Conservation (phyloP, 2,329 filamentous ascomycete species). For the Alternaria sp. region DNA sequence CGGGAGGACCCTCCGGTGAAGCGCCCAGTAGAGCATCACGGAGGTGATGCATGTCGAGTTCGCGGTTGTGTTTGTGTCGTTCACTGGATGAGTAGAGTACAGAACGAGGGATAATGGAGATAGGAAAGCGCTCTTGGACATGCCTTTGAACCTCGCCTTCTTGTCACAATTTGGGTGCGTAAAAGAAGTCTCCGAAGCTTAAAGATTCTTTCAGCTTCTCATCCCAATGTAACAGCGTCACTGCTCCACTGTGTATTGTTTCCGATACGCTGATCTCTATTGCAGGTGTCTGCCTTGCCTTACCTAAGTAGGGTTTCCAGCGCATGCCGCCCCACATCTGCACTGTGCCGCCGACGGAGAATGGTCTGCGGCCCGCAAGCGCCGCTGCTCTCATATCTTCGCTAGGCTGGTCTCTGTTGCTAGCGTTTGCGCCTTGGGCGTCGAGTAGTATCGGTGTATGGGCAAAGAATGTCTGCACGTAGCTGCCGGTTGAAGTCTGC, state of each 20-base stretch:
- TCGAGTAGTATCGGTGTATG: background rate
- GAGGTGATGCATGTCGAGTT: constrained; percentile 1
- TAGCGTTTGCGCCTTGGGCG: background rate
- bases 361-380: background rate
- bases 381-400: too few relatives aligned
- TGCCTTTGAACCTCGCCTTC: background rate
- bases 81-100: background rate
- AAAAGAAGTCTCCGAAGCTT: background rate
- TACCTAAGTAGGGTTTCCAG: background rate
- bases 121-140: background rate
- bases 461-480: background rate
- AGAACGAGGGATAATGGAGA: background rate
- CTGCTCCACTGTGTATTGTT: background rate
- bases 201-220: background rate
- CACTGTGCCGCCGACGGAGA: background rate
- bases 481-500: background rate
- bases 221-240: background rate
- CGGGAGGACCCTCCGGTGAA: constrained; percentile 1
- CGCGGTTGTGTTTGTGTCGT: background rate
- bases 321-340: background rate
- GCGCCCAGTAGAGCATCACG: constrained; percentile 3
- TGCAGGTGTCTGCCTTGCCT: background rate
- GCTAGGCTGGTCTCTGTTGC: background rate
- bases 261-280: background rate
- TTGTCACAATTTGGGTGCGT: background rate